A percentile compares a stretch with the other conserved stretches of the same genome.
These are phyloP conservation scores for Jamesozyma jinghongensis DNA, from an alignment of 805 yeast genomes.

Conservation along the genomic window DNA sequence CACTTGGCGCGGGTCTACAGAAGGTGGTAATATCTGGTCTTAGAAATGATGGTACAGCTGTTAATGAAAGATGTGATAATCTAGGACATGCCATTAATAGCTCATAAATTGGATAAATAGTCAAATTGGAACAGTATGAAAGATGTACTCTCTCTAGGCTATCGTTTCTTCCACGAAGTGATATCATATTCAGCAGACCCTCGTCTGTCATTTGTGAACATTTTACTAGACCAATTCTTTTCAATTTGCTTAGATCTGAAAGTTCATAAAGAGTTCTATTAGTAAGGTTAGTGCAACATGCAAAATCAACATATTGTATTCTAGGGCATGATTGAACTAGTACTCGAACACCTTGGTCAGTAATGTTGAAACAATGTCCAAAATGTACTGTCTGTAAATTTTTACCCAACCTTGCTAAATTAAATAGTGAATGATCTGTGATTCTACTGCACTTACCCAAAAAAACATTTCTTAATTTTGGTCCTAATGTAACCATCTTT, in stretches of 20 bases:
- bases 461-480: constrained; percentile 78
- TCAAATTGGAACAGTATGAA: constrained; percentile 77
- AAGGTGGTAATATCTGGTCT: constrained; percentile 75
- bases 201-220: constrained; percentile 81
- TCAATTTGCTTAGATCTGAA: constrained; percentile 65
- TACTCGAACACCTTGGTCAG: constrained; percentile 76
- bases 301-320: constrained; percentile 86
- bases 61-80: constrained; percentile 80
- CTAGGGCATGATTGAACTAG: constrained; percentile 72
- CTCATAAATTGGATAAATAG: constrained; percentile 67
- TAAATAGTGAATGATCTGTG: constrained; percentile 69
- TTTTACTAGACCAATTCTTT: constrained; percentile 89
- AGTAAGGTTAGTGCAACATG: constrained; percentile 86
- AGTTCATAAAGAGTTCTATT: constrained; percentile 71
- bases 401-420: constrained; percentile 65
- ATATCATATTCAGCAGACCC: constrained; percentile 63
- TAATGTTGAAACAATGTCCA: constrained; percentile 87
- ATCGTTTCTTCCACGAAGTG: constrained; percentile 61
- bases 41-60: constrained; percentile 87
- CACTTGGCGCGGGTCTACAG: constrained; percentile 89
- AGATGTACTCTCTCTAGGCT: constrained; percentile 88
- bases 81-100: constrained; percentile 74
- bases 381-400: constrained; percentile 82
- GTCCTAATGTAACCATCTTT: constrained; percentile 65
- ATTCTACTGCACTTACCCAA: constrained; percentile 81